Evolutionary conservation across 2,329 filamentous ascomycete species (phyloP).

Genomic region (Phaeosphaeria sp.): DNA sequence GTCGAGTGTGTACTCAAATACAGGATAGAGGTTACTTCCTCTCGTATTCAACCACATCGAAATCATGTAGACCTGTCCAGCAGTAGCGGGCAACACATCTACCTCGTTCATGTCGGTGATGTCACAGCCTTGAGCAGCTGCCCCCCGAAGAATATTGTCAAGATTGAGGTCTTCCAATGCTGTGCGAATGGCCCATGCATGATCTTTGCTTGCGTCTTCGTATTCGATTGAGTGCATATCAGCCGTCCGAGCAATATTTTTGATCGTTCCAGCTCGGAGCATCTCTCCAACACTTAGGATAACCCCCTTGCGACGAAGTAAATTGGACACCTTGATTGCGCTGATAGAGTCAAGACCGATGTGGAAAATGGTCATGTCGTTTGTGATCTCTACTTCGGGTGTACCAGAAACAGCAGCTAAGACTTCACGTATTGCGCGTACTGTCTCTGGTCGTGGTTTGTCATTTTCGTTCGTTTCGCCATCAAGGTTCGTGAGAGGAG

Average conservation of each 20-base stretch:
- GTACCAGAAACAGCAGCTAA: conserved; percentile 66
- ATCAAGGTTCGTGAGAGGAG: neutral
- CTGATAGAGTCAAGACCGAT: conserved; percentile 91
- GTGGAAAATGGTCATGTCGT: conserved; percentile 74
- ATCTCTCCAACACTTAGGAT: conserved; percentile 73
- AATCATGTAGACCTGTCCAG: conserved; percentile 84
- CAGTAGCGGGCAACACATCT: conserved; percentile 69
- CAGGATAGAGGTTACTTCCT: conserved; percentile 74
- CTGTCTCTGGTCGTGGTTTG: conserved; percentile 38
- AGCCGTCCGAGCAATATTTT: conserved; percentile 63
- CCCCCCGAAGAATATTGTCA: conserved; percentile 45
- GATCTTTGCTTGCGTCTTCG: conserved; percentile 3
- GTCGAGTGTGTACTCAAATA: conserved; percentile 67
- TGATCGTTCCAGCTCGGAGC: conserved; percentile 68
- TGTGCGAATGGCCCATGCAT: conserved; percentile 6
- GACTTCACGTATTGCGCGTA: conserved; percentile 53
- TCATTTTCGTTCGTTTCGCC: neutral
- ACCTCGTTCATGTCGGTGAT: conserved; percentile 60
- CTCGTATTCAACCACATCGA: conserved; percentile 73
- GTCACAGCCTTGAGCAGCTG: conserved; percentile 28
- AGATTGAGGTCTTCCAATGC: conserved; percentile 51
- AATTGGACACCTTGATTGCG: conserved; percentile 79
- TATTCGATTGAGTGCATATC: conserved; percentile 15
- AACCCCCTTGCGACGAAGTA: conserved; percentile 70
- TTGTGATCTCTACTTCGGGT: conserved; percentile 63